Base-by-base conservation (phyloP, 441 rosid species). In the Eruca vesicaria region DNA sequence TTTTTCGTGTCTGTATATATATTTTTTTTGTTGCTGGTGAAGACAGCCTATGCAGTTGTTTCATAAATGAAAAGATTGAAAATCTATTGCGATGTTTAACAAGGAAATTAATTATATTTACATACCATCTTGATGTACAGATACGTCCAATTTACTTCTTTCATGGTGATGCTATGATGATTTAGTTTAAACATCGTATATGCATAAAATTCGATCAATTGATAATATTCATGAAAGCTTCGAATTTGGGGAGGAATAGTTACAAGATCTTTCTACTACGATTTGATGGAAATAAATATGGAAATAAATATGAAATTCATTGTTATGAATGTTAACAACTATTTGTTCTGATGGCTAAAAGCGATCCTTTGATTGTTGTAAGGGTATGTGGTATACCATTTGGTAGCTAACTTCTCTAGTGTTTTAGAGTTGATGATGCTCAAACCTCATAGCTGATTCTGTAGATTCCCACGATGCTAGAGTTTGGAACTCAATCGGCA, bases 381-480 rank as follows among this genome's bases (percentile, higher is more conserved):
- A 66, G 66, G 41, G 45, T 64, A 28, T 64, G 64, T 64, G 33
- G 50, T 65, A 38, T 38, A 38, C 4, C 53, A 45, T 45, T 45
- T 45, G 50, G n/a, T 74, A 28, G 61, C 36, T 57, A 43, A n/a
- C 3, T 66, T 43, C 1, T 57, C 65, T 9, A 52, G 43, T 64
- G 64, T 53, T 73, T 55, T 55, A 36, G 48, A 66, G 14, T 66
- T 60, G 12, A n/a, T 43, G 36, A 32, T 32, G 69, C 63, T 66
- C 21, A 31, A 7, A 33, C 16, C n/a, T 63, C 64, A 28, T 72
- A 7, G 56, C 32, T 72, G 15, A 16, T 35, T 64, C 9, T 12
- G 32, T 12, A 16, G 31, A 53, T 62, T 48, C 20, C 14, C 11
- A 60, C 35, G 7, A 6, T 52, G 38, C 20, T 18, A 10, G 14